Conservation (phyloP, 257 asterid species). For the Voacanga thouarsii region DNA sequence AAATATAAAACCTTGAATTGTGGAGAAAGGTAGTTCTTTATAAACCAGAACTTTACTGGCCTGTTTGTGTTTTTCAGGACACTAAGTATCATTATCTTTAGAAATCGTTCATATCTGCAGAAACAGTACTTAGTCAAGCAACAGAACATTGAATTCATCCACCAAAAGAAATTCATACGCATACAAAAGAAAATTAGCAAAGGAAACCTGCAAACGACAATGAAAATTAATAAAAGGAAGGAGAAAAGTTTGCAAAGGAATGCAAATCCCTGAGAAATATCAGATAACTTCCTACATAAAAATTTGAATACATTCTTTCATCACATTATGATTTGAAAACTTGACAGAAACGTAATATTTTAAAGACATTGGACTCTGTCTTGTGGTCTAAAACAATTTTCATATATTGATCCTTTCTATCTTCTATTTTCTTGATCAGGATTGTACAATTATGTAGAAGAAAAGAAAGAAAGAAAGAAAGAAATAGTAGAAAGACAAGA, state of each 20-base stretch:
- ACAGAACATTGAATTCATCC: not conserved
- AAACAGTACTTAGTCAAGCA: constrained; percentile 14
- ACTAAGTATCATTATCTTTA: constrained; percentile 89
- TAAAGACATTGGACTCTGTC: not conserved
- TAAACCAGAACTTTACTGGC: constrained; percentile 97
- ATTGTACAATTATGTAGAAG: not conserved
- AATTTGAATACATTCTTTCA: not conserved
- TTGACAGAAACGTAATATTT: not conserved
- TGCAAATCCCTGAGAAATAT: not conserved
- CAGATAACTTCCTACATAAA: not conserved
- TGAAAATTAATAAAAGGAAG: not conserved
- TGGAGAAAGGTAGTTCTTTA: constrained; percentile 97
- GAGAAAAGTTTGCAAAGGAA: not conserved
- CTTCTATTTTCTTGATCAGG: not conserved
- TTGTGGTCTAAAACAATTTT: not conserved
- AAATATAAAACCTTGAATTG: constrained; percentile 73
- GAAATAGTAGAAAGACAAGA: constrained; percentile 6
- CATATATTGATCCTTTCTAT: not conserved
- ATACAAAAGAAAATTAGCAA: constrained; percentile 6
- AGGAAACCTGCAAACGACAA: not conserved
- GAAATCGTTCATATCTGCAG: constrained; percentile 92
- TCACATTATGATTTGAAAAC: not conserved
- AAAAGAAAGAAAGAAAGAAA: not conserved
- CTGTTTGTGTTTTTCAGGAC: constrained; percentile 85
- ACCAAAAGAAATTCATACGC: not conserved